Evolutionary conservation across 2,329 filamentous ascomycete genomes (phyloP), one percentile per base, ranked within the genome.

Genomic region (Verticillium dahliae): DNA sequence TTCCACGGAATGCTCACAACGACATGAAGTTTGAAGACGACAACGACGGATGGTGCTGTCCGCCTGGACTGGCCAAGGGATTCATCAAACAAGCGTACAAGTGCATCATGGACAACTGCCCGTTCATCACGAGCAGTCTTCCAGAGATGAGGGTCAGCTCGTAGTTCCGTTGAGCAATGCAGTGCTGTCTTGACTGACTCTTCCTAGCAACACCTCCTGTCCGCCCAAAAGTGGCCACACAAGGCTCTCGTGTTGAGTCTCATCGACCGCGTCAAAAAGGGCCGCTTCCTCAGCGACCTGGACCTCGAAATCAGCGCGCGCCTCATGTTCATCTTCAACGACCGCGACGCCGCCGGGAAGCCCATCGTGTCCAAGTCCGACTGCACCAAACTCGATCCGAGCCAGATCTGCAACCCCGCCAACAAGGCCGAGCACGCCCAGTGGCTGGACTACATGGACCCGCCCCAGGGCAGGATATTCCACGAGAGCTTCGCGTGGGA

Each of bases 241-340:
- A 34, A 34, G n/a, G 41, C 22, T 4, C 34, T 52, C 41, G 11
- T 59, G 3, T 9, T 18, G 9, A 33, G 31, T 14, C 41, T 59
- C 41, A 59, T 61, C 31, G 55, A 34, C 18, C 60, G 62, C 15
- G 58, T 64, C 18, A 52, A 61, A 50, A 45, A 62, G 10, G 59
- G 60, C 7, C 61, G 62, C 15, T n/a, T 31, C n/a, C 61, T 65
- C 22, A 60, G 59, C 39, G 62, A 61, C 15, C 56, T 62, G 14
- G 64, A 65, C 39, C 61, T 61, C 54, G 58, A 60, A n/a, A 50
- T 65, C 13, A 52, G 50, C 14, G 60, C 61, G 6, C 63, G 61
- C n/a, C 55, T 64, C 38, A 65, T 65, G 62, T 59, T 58, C 33
- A 62, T 63, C 59, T 65, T 65, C 60, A 63, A 65, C 50, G 63